A percentile compares a stretch with the other conserved stretches of the same genome.
phyloP scores from a whole-genome alignment of 129 eudicot species.

The Calendula officinalis region DNA sequence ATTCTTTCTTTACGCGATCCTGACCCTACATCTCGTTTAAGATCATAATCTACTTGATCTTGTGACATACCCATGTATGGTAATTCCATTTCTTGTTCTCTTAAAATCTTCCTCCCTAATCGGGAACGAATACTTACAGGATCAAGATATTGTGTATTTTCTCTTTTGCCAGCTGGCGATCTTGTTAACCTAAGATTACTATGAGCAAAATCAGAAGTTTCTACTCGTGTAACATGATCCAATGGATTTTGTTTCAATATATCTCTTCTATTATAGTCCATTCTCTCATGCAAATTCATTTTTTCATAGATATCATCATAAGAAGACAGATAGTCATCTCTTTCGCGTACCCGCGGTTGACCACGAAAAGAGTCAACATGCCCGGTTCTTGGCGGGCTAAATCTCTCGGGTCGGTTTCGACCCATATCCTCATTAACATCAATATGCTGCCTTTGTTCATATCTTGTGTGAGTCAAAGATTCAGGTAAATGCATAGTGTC shows the following conservation, averaged over 20 bases:
- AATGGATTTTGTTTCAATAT: conserved; percentile 20
- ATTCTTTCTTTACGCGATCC: conserved; percentile 37
- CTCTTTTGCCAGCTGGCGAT: conserved; percentile 32
- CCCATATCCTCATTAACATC: conserved; percentile 21
- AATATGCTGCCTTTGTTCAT: conserved; percentile 37
- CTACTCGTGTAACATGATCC: conserved; percentile 28
- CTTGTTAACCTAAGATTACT: conserved; percentile 35
- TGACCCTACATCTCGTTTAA: conserved; percentile 29
- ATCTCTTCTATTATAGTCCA: conserved; percentile 28
- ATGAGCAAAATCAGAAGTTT: conserved; percentile 31
- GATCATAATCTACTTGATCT: conserved; percentile 34
- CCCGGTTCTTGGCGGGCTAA: conserved; percentile 31
- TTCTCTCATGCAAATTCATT: conserved; percentile 27
- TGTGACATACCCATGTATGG: conserved; percentile 35
- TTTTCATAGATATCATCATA: conserved; percentile 39
- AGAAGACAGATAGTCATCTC: conserved; percentile 32
- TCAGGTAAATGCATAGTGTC: conserved; percentile 28
- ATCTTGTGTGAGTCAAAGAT: conserved; percentile 28
- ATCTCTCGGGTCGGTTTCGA: conserved; percentile 22
- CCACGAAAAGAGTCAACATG: conserved; percentile 33
- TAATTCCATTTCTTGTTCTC: conserved; percentile 47
- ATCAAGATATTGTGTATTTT: conserved; percentile 34
- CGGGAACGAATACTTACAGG: conserved; percentile 32
- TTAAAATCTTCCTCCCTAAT: conserved; percentile 35
- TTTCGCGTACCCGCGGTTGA: conserved; percentile 27